A percentile compares a stretch with the other conserved stretches of the same genome.
Evolutionary conservation across 2,329 filamentous ascomycete species (phyloP).

Genomic region (Xylaria sp.): DNA sequence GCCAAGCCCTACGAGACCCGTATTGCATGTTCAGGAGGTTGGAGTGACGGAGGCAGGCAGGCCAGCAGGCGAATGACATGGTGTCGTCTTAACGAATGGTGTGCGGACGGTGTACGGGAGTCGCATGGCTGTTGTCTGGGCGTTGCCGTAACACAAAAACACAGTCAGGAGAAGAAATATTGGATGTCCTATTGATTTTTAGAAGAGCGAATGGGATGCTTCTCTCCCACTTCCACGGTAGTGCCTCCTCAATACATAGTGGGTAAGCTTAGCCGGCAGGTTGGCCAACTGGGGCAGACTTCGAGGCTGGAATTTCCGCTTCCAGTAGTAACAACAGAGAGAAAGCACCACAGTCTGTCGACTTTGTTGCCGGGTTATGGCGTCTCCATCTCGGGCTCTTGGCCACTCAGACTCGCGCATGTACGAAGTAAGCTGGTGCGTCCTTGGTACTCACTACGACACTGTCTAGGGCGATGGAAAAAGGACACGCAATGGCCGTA

Average conservation of each 20-base stretch:
- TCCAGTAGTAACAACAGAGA: background rate
- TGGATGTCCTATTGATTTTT: constrained; percentile 3
- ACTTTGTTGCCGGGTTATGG: background rate
- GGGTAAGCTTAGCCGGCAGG: background rate
- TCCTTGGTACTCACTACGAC: background rate
- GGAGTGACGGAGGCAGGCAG: too few species aligned
- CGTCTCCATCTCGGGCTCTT: background rate
- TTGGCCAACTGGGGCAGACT: background rate
- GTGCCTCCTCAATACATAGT: background rate
- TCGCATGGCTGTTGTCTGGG: constrained; percentile 1
- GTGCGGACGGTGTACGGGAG: constrained; percentile 3
- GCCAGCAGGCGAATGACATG: too few species aligned
- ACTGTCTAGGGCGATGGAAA: background rate
- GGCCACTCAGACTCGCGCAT: background rate
- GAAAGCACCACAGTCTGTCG: background rate
- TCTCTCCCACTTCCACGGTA: too few species aligned
- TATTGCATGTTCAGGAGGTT: constrained; percentile 7
- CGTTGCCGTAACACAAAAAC: constrained; percentile 14
- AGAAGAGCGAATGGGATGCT: background rate
- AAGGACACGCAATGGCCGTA: background rate
- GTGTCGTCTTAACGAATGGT: too few species aligned
- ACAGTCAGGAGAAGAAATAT: constrained; percentile 10
- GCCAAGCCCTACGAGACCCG: constrained; percentile 25
- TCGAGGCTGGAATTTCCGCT: background rate
- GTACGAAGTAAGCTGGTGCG: background rate